phyloP scores from a whole-genome alignment of 805 yeast genomes.

The Barnettozyma populi region DNA sequence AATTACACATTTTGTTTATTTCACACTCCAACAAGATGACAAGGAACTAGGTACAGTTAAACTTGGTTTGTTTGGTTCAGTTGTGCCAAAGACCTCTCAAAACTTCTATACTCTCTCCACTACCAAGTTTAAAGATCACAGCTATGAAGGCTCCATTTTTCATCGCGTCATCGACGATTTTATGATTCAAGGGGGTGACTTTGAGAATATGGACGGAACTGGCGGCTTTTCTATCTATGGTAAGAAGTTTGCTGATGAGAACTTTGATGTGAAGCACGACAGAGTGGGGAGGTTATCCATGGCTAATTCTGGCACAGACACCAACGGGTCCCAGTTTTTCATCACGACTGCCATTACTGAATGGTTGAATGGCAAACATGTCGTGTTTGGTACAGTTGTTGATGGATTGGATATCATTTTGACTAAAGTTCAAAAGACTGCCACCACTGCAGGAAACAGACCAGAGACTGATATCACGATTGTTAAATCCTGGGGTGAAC shows the following conservation, averaged over 20 bases:
- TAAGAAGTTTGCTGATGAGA: slow-evolving; percentile 69
- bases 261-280: slow-evolving; percentile 60
- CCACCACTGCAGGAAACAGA: slow-evolving; percentile 35
- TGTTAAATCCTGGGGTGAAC: slow-evolving; percentile 27
- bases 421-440: slow-evolving; percentile 51
- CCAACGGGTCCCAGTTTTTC: slow-evolving; percentile 68
- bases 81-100: slow-evolving; percentile 56
- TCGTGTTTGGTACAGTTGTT: slow-evolving; percentile 73
- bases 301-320: slow-evolving; percentile 66
- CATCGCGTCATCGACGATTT: slow-evolving; percentile 70
- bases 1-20: slow-evolving; percentile 23
- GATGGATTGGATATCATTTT: slow-evolving; percentile 59
- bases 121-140: slow-evolving; percentile 21
- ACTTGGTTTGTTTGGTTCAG: slow-evolving; percentile 60
- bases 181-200: slow-evolving; percentile 88
- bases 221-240: slow-evolving; percentile 85
- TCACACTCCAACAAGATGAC: slow-evolving; percentile 20
- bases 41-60: slow-evolving; percentile 31
- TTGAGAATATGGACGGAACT: slow-evolving; percentile 55
- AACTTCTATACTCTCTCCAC: slow-evolving; percentile 51
- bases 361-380: slow-evolving; percentile 55
- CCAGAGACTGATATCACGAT: slow-evolving; percentile 43
- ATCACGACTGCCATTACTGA: slow-evolving; percentile 51
- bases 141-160: slow-evolving; percentile 58
- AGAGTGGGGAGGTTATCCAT: slow-evolving; percentile 64